Evolutionary conservation across 495 filamentous ascomycete genomes (phyloP).

Genomic region (Penicillium canescens): DNA sequence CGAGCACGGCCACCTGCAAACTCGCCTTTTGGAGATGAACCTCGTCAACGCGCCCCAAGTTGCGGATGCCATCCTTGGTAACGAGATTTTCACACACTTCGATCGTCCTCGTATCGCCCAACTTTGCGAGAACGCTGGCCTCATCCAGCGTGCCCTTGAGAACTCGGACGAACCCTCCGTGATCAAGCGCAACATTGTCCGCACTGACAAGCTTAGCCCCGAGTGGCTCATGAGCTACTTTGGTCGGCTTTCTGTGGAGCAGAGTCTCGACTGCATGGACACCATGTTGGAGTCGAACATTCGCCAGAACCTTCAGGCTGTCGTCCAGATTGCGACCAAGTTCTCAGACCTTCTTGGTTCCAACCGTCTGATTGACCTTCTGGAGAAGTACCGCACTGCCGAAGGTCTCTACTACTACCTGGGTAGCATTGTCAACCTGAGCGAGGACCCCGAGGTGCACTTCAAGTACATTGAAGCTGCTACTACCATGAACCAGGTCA

Average conservation of each 20-base stretch:
- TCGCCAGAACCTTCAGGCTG: constrained; percentile 91
- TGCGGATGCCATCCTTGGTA: constrained; percentile 93
- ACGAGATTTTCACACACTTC: constrained; percentile 96
- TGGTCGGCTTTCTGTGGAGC: constrained; percentile 89
- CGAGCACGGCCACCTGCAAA: constrained; percentile 91
- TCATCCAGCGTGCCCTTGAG: constrained; percentile 87
- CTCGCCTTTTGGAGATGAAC: constrained; percentile 96
- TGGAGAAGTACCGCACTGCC: constrained; percentile 95
- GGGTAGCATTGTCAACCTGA: constrained; percentile 95
- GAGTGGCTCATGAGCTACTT: constrained; percentile 95
- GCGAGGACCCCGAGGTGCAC: constrained; percentile 90
- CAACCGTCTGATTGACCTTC: constrained; percentile 81
- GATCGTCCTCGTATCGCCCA: constrained; percentile 84
- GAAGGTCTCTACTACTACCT: constrained; percentile 99
- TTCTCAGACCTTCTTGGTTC: constrained; percentile 98
- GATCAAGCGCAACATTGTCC: constrained; percentile 88
- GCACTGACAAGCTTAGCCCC: constrained; percentile 75
- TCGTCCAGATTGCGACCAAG: constrained; percentile 93
- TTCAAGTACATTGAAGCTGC: constrained; percentile 99
- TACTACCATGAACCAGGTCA: constrained; percentile 85
- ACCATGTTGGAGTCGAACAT: constrained; percentile 97
- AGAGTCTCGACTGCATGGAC: constrained; percentile 89
- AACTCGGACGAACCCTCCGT: constrained; percentile 86
- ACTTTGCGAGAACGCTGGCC: constrained; percentile 87
- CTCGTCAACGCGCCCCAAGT: constrained; percentile 94